These are phyloP conservation scores for Exophiala sideris DNA, from an alignment of 2,329 filamentous ascomycete species.

Conservation along the genomic window DNA sequence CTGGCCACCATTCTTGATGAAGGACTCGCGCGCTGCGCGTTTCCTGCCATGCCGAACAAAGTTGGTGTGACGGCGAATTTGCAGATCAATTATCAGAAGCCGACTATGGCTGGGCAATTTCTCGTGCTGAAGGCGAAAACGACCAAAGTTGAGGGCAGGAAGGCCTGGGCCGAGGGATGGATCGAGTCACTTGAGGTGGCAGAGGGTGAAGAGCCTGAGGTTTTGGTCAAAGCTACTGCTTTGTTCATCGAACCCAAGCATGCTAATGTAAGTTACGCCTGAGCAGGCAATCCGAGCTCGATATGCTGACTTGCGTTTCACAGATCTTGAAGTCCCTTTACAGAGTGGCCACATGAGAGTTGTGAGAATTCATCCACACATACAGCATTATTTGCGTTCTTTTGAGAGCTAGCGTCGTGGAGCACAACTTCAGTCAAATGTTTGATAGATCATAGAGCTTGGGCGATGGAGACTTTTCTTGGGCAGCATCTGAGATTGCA, in stretches of 20 bases:
- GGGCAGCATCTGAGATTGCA: no score
- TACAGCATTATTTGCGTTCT: background rate
- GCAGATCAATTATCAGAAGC: constrained; percentile 75
- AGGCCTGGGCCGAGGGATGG: constrained; percentile 87
- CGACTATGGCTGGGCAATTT: constrained; percentile 70
- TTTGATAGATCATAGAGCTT: no score
- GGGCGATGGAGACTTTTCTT: no score
- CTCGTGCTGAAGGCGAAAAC: constrained; percentile 77
- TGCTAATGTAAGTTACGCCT: constrained; percentile 58
- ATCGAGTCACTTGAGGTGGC: constrained; percentile 71
- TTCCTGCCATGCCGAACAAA: constrained; percentile 80
- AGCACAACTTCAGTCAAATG: no score
- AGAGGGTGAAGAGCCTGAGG: constrained; percentile 59
- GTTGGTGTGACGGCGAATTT: constrained; percentile 83
- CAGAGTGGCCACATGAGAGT: constrained; percentile 8
- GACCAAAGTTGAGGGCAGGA: constrained; percentile 81
- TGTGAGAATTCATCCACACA: background rate
- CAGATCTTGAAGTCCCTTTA: constrained; percentile 28
- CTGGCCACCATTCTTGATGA: constrained; percentile 93
- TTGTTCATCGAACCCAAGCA: constrained; percentile 86
- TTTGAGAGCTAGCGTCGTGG: no score
- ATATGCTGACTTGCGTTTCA: constrained; percentile 4
- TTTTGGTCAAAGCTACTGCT: constrained; percentile 78
- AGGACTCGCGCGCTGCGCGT: constrained; percentile 81
- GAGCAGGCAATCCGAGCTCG: background rate